These are phyloP conservation scores for Monosporozyma siamensis DNA, from an alignment of 805 yeast species.

Conservation along the genomic window DNA sequence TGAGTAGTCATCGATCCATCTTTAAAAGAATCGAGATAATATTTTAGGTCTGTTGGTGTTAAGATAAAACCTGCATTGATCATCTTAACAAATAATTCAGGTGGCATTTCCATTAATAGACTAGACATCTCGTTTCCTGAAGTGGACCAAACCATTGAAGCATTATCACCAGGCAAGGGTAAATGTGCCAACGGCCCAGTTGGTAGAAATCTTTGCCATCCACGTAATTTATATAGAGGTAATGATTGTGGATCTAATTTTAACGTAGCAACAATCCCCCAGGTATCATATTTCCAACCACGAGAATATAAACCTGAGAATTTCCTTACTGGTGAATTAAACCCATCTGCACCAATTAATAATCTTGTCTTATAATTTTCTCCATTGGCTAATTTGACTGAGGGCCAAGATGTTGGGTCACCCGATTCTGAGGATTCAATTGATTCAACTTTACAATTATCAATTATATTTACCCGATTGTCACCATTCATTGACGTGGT, in stretches of 20 bases:
- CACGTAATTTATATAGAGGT: conserved; percentile 65
- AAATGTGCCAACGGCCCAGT: conserved; percentile 90
- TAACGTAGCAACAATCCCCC: conserved; percentile 89
- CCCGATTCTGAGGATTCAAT: conserved; percentile 35
- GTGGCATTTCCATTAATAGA: conserved; percentile 48
- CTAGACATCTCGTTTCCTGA: conserved; percentile 68
- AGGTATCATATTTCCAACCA: conserved; percentile 85
- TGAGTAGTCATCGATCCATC: conserved; percentile 16
- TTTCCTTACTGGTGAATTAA: conserved; percentile 81
- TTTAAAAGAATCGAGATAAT: conserved; percentile 40
- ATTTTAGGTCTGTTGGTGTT: conserved; percentile 65
- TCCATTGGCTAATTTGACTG: conserved; percentile 60
- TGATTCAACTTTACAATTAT: conserved; percentile 55
- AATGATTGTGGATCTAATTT: conserved; percentile 57
- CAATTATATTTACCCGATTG: conserved; percentile 37
- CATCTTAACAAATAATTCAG: conserved; percentile 54
- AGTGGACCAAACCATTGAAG: conserved; percentile 92
- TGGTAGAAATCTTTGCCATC: conserved; percentile 83
- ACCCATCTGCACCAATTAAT: conserved; percentile 94
- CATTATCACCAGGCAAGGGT: conserved; percentile 77
- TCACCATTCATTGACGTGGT: conserved; percentile 25
- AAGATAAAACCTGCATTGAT: conserved; percentile 84
- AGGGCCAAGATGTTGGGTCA: conserved; percentile 58
- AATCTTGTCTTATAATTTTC: conserved; percentile 54
- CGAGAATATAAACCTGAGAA: conserved; percentile 75